Evolutionary conservation across 495 filamentous ascomycete species (phyloP).

Genomic region (Viridothelium virens): DNA sequence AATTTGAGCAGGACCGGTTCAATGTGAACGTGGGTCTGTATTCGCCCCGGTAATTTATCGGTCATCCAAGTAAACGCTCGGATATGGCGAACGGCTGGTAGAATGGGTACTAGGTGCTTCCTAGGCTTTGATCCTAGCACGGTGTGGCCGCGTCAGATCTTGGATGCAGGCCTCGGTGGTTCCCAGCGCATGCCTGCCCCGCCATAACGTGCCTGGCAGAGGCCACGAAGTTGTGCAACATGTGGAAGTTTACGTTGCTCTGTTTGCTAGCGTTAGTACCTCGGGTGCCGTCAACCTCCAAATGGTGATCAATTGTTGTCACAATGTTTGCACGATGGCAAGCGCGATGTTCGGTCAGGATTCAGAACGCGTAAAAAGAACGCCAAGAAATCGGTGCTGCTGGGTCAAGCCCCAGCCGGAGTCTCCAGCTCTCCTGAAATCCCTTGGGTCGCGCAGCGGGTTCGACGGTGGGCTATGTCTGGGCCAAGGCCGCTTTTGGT

Average conservation of each 20-base stretch:
- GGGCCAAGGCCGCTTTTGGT: not conserved
- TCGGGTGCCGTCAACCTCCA: too few relatives aligned
- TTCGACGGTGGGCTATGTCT: not conserved
- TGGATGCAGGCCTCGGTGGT: not conserved
- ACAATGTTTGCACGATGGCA: not conserved
- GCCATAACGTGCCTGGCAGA: not conserved
- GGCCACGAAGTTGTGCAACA: constrained; percentile 3
- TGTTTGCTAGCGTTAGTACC: not conserved
- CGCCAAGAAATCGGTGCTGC: not conserved
- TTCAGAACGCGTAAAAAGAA: not conserved
- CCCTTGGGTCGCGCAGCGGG: not conserved
- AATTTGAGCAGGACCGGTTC: too few relatives aligned
- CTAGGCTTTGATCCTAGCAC: not conserved
- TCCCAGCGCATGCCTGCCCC: not conserved
- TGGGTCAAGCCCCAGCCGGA: not conserved
- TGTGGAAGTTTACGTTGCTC: not conserved
- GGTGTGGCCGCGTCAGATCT: constrained; percentile 3
- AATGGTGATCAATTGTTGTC: too few relatives aligned
- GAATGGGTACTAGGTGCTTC: too few relatives aligned
- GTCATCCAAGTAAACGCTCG: not conserved
- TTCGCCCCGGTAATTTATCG: constrained; percentile 1
- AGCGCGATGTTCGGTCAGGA: not conserved
- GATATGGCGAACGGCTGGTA: not conserved
- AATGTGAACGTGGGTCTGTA: too few relatives aligned
- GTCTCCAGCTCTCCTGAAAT: not conserved